Conservation (phyloP, 1,284 basidiomycete species). For the Cyathus pygmaeus region DNA sequence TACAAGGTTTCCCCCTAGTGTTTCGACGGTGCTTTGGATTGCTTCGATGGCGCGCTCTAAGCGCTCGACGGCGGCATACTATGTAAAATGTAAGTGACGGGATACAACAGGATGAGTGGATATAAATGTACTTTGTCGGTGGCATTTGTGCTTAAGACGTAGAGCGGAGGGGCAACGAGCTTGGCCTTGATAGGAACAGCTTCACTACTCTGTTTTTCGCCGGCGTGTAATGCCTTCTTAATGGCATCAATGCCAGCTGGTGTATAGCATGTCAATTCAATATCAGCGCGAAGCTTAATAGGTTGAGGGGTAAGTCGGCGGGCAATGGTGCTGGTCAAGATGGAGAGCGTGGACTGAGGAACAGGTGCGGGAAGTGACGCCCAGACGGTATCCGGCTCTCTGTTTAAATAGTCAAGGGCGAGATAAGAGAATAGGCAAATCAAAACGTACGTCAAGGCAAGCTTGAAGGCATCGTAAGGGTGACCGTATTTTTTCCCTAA, state of each 20-base stretch:
- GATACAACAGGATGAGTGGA: constrained; percentile 3
- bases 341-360: constrained; percentile 65
- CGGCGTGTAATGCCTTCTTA: constrained; percentile 89
- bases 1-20: constrained; percentile 85
- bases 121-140: constrained; percentile 85
- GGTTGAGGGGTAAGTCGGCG: constrained; percentile 97
- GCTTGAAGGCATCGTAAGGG: constrained; percentile 98
- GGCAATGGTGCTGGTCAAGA: constrained; percentile 90
- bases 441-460: constrained; percentile 84
- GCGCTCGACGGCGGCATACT: constrained; percentile 91
- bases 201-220: constrained; percentile 89
- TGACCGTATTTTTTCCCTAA: constrained; percentile 93
- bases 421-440: constrained; percentile 3
- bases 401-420: constrained; percentile 39
- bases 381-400: constrained; percentile 90
- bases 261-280: constrained; percentile 97
- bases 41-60: constrained; percentile 94
- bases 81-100: constrained; percentile 3
- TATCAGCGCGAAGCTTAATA: constrained; percentile 98
- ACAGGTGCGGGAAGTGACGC: constrained; percentile 74
- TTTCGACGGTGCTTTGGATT: constrained; percentile 87
- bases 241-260: constrained; percentile 99
- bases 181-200: constrained; percentile 97
- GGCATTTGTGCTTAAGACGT: constrained; percentile 95
- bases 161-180: constrained; percentile 95